Base-by-base conservation (phyloP, 352 stramenopile genomes). In the Thalassiosira hispida region DNA sequence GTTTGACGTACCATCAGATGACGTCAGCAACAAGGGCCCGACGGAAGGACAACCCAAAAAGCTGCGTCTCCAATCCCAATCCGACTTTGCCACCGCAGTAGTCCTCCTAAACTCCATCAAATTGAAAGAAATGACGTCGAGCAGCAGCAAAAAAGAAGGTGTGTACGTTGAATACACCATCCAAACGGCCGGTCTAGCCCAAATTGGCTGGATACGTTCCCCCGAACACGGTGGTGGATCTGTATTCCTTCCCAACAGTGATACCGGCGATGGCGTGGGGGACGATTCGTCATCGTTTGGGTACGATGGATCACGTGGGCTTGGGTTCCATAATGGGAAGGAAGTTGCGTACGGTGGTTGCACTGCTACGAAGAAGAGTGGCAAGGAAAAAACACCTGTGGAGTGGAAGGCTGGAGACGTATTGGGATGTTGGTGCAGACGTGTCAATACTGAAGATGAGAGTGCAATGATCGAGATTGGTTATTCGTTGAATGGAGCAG, bases 401-500 rank as follows among this genome's bases (percentile, higher is more conserved):
- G n/a, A n/a, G 25, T 79, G 60, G 49, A 73, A 68, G 23, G 22
- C 53, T 22, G 65, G 65, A 23, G 65, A 74, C 51, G 31, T 62
- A 3, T 27, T 74, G 18, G 53, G 52, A 4, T 74, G 65, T 40
- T 74, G 65, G 65, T 74, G 65, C 29, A 63, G 27, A 31, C 23
- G 57, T 35, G 12, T 72, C 16, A 81, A 88, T 57, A 56, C 68
- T 22, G 82, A 77, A 9, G 78, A 87, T 40, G 33, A 46, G 4
- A 49, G 33, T 29, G 29, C 69, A 14, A 94, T 79, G 0, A 89
- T 94, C 64, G 87, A 94, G 62, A 89, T 98, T 27, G 95, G 92
- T 25, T 98, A 95, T 73, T 94, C 95, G 55, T 61, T 98, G 2
- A 98, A 98, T 83, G 95, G 95, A n/a, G 85, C 90, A 9, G 92